phyloP scores from a whole-genome alignment of 805 yeast species.

The Saturnispora sanitii region DNA sequence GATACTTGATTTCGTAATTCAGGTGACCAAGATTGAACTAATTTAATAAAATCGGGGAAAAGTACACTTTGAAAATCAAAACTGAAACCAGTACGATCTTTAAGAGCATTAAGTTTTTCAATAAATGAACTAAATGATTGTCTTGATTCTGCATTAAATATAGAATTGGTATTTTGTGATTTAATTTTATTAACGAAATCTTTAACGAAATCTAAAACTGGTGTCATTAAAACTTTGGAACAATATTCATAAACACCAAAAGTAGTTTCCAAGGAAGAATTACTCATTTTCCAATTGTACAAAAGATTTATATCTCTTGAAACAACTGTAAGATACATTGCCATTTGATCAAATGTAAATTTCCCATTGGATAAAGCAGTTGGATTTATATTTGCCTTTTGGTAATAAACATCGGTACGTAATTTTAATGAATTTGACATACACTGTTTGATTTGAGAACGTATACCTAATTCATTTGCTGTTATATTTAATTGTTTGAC shows the following conservation, averaged over 20 bases:
- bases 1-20: slow-evolving; percentile 26
- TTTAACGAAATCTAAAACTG: slow-evolving; percentile 16
- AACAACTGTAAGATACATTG: slow-evolving; percentile 14
- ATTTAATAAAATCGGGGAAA: slow-evolving; percentile 16
- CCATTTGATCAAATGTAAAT: slow-evolving; percentile 13
- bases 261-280: slow-evolving; percentile 16
- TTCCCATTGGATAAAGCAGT: no score
- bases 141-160: neutral
- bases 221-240: slow-evolving; percentile 14
- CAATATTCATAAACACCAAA: slow-evolving; percentile 17
- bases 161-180: neutral
- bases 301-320: slow-evolving; percentile 19
- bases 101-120: slow-evolving; percentile 13
- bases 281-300: slow-evolving; percentile 20
- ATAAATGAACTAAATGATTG: slow-evolving; percentile 12
- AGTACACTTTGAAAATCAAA: slow-evolving; percentile 21
- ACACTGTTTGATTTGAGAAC: slow-evolving; percentile 10
- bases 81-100: slow-evolving; percentile 15
- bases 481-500: slow-evolving; percentile 15
- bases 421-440: slow-evolving; percentile 9
- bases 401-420: slow-evolving; percentile 10
- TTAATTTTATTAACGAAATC: slow-evolving; percentile 12
- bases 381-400: slow-evolving; percentile 5
- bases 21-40: slow-evolving; percentile 20
- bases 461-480: slow-evolving; percentile 9